phyloP scores from a whole-genome alignment of 306 rosid genomes.

The Trifolium dubium region DNA sequence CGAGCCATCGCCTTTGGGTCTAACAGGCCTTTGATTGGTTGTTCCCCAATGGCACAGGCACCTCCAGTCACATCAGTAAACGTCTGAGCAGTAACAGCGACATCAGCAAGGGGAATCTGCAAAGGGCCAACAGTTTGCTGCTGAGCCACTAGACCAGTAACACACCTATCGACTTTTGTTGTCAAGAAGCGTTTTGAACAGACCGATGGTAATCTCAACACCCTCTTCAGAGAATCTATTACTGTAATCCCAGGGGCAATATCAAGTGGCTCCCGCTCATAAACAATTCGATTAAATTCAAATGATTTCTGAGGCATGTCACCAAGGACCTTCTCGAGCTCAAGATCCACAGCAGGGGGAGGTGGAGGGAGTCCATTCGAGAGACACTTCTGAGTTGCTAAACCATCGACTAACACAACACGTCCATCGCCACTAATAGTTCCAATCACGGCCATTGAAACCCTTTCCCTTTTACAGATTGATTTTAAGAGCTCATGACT shows the following conservation, averaged over 20 bases:
- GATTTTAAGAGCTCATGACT: slow-evolving; percentile 65
- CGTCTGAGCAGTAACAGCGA: slow-evolving; percentile 86
- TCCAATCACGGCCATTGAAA: slow-evolving; percentile 94
- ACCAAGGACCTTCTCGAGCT: slow-evolving; percentile 89
- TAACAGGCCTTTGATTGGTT: slow-evolving; percentile 77
- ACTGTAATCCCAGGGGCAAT: slow-evolving; percentile 71
- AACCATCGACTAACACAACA: slow-evolving; percentile 68
- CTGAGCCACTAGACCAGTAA: slow-evolving; percentile 88
- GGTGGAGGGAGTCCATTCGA: slow-evolving; percentile 69
- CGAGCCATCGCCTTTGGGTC: too few species aligned
- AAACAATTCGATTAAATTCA: slow-evolving; percentile 58
- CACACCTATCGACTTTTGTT: slow-evolving; percentile 84
- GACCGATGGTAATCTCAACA: slow-evolving; percentile 80
- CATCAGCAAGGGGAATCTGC: slow-evolving; percentile 88
- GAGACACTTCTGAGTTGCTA: slow-evolving; percentile 56
- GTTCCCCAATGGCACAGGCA: slow-evolving; percentile 94
- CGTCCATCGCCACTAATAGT: slow-evolving; percentile 79
- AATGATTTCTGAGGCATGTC: slow-evolving; percentile 90
- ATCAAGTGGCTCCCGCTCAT: slow-evolving; percentile 73
- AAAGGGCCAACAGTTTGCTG: slow-evolving; percentile 93
- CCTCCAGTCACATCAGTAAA: slow-evolving; percentile 77
- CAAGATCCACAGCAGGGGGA: slow-evolving; percentile 82
- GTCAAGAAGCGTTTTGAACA: slow-evolving; percentile 84
- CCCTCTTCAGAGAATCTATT: slow-evolving; percentile 74
- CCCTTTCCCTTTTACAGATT: slow-evolving; percentile 78